Conservation (phyloP, 495 filamentous ascomycete species). For the Penicillium soppii region DNA sequence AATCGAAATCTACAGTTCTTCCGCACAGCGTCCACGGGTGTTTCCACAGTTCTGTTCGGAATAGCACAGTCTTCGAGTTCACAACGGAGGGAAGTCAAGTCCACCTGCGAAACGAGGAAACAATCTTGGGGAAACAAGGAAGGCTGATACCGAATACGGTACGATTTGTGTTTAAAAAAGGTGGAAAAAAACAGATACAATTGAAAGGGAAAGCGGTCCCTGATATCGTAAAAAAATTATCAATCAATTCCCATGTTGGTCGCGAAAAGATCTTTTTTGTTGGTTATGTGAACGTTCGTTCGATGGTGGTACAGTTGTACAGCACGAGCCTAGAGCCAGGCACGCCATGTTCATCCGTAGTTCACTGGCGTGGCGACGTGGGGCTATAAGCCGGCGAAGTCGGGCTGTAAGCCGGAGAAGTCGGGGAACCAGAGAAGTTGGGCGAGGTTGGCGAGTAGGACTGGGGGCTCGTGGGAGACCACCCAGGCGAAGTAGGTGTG, state of each 20-base stretch:
- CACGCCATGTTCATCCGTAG: constrained; percentile 17
- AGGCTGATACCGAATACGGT: constrained; percentile 12
- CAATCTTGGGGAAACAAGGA: constrained; percentile 23
- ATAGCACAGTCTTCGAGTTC: background rate
- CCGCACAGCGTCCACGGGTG: background rate
- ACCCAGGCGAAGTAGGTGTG: constrained; percentile 70
- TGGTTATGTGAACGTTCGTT: constrained; percentile 29
- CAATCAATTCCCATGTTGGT: constrained; percentile 42
- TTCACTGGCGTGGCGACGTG: constrained; percentile 51
- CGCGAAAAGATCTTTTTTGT: constrained; percentile 43
- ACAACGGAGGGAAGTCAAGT: constrained; percentile 14
- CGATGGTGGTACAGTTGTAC: constrained; percentile 45
- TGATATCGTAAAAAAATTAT: constrained; percentile 43
- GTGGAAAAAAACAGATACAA: constrained; percentile 30
- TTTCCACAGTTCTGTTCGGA: background rate
- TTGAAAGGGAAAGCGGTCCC: constrained; percentile 25
- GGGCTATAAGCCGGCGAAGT: constrained; percentile 51
- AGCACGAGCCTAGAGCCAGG: constrained; percentile 23
- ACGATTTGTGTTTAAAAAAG: constrained; percentile 12
- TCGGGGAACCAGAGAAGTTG: constrained; percentile 61
- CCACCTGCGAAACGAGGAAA: constrained; percentile 23
- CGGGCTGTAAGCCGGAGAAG: constrained; percentile 58
- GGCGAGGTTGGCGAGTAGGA: constrained; percentile 79
- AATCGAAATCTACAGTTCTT: background rate
- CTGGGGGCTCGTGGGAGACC: constrained; percentile 66